phyloP scores from a whole-genome alignment of 176 grass and related monocot genomes.

The Carex pumila region DNA sequence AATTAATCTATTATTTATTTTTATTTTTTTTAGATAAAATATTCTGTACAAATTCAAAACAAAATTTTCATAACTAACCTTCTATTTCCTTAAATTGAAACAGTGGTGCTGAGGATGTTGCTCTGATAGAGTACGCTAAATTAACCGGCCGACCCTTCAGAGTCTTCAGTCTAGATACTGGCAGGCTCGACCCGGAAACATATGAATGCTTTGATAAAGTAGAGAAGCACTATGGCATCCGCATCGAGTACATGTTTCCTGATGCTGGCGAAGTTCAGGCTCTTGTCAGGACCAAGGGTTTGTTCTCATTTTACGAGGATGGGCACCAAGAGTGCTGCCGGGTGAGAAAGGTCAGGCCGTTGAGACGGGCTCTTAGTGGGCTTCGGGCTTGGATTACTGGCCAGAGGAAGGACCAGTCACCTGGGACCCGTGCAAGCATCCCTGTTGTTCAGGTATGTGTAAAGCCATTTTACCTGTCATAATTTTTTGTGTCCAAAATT shows the following conservation, averaged over 20 bases:
- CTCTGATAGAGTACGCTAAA: conserved; percentile 85
- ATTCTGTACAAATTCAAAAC: no score
- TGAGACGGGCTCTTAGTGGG: conserved; percentile 61
- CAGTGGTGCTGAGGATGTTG: conserved; percentile 90
- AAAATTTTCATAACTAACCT: neutral
- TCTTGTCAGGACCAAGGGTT: conserved; percentile 77
- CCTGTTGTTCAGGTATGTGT: conserved; percentile 63
- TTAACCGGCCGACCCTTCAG: conserved; percentile 70
- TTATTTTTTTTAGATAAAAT: no score
- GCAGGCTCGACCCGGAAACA: conserved; percentile 81
- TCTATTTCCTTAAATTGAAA: neutral
- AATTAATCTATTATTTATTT: no score
- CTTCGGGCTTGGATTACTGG: conserved; percentile 90
- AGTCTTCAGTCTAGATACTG: conserved; percentile 91
- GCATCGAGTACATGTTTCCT: conserved; percentile 95
- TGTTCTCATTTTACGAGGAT: conserved; percentile 98
- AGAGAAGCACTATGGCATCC: conserved; percentile 88
- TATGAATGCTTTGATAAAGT: conserved; percentile 76
- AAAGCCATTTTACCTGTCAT: neutral
- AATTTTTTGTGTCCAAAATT: neutral
- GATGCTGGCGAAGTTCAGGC: conserved; percentile 70
- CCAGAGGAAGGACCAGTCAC: conserved; percentile 91
- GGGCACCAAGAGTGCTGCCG: conserved; percentile 98
- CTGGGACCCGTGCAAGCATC: conserved; percentile 75
- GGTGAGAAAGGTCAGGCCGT: conserved; percentile 73